Percentiles rank a stretch among this genome's conserved stretches.
Conservation (phyloP, 306 rosid species). For the Quercus gilva region DNA sequence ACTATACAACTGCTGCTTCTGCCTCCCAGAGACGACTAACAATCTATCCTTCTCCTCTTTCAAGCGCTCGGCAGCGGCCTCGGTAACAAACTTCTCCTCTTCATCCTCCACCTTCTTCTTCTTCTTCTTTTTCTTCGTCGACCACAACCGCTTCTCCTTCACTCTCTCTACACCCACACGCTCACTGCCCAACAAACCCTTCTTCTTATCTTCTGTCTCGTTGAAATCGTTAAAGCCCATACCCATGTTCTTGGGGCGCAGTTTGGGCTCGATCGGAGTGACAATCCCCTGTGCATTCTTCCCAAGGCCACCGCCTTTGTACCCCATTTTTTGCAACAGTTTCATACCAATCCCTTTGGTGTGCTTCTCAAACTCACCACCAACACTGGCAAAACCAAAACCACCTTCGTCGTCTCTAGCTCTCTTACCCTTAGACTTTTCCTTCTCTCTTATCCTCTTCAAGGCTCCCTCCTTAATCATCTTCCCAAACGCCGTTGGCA, state of each 20-base stretch:
- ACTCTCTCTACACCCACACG: slow-evolving; percentile 29
- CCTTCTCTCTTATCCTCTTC: slow-evolving; percentile 62
- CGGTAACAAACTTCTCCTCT: slow-evolving; percentile 20
- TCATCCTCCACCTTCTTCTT: slow-evolving; percentile 20
- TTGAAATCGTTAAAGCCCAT: slow-evolving; percentile 76
- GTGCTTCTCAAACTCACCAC: slow-evolving; percentile 75
- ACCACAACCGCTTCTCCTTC: slow-evolving; percentile 55
- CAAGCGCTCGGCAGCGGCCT: slow-evolving; percentile 50
- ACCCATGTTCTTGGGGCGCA: slow-evolving; percentile 81
- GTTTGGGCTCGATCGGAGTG: slow-evolving; percentile 68
- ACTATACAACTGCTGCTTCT: slow-evolving; percentile 66
- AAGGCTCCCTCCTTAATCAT: slow-evolving; percentile 79
- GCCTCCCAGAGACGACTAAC: slow-evolving; percentile 46
- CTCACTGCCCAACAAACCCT: slow-evolving; percentile 30
- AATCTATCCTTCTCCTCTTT: slow-evolving; percentile 73
- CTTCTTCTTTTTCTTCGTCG: background rate
- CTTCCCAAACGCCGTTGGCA: slow-evolving; percentile 82
- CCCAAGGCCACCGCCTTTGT: slow-evolving; percentile 96
- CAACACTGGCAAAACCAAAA: slow-evolving; percentile 22
- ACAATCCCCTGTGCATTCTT: slow-evolving; percentile 83
- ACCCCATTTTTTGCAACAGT: slow-evolving; percentile 88
- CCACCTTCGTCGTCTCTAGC: slow-evolving; percentile 26
- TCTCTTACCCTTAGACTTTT: slow-evolving; percentile 48
- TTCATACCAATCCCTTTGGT: slow-evolving; percentile 84
- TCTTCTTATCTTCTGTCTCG: slow-evolving; percentile 36